Evolutionary conservation across 164 flowering plant species (phyloP), one percentile per base, ranked within the genome.

Genomic region (Kingdonia uniflora): DNA sequence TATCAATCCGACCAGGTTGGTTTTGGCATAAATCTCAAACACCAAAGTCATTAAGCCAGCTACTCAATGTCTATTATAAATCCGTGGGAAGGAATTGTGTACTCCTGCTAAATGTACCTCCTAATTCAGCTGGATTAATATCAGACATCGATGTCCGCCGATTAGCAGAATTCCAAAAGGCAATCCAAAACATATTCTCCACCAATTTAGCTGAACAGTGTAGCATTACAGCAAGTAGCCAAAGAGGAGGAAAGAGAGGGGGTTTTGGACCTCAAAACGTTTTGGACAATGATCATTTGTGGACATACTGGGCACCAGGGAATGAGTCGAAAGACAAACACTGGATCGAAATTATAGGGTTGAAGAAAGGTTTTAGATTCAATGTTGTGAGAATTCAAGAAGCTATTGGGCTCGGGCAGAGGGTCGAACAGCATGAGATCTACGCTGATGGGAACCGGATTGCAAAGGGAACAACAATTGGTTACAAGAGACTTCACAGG

Each of bases 371-470:
- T 51, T 26, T 80, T 55, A 77, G 63, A 54, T 92, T 92, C 63
- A 92, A 87, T 64, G 94, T 92, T 60, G 55, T 92, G 20, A 79
- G 92, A 62, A 80, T 92, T 55, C 96, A 88, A 65, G 98, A 92
- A 42, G 87, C 98, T 1, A 80, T 92, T 11, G 92, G 95, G 54
- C 74, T 92, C 0, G 96, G 98, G 39, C 96, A 92, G 65, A 76
- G 98, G 76, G 66, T 92, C 43, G 56, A 64, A 53, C 43, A 64
- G 59, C 94, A 92, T 45, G 80, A 75, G 39, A 63, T 87, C 19
- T 79, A 72, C 17, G 78, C 71, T 1, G 91, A 85, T 21, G 92
- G 92, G 40, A 74, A 65, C 35, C 8, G 14, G 46, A 53, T 87
- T 16, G 86, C 64, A 2, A 45, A 60, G 0, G 88, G 87, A 35